Evolutionary conservation across 352 stramenopile genomes (phyloP).

Genomic region (Phytopythium delawarense): DNA sequence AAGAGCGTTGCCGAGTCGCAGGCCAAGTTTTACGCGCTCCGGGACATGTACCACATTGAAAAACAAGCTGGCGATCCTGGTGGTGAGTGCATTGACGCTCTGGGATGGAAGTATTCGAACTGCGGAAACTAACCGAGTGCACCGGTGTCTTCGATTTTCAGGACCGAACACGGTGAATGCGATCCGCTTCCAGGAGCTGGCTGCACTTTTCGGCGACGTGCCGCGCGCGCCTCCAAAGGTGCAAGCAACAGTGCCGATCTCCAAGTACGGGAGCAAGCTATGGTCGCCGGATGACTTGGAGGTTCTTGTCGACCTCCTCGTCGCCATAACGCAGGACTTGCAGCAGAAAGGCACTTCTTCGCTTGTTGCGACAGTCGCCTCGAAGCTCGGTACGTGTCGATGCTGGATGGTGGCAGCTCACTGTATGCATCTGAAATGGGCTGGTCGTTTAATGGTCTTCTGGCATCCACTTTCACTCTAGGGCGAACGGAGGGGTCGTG

Average conservation of each 20-base stretch:
- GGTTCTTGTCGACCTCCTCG: slow-evolving; percentile 48
- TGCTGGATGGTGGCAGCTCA: background rate
- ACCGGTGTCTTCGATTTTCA: background rate
- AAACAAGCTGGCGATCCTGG: slow-evolving; percentile 7
- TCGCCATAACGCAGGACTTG: slow-evolving; percentile 57
- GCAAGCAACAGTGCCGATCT: slow-evolving; percentile 12
- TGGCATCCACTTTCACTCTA: slow-evolving; percentile 1
- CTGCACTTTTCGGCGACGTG: slow-evolving; percentile 48
- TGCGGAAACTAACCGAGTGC: background rate
- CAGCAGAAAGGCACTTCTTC: slow-evolving; percentile 46
- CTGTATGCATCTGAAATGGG: slow-evolving; percentile 3
- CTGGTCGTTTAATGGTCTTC: slow-evolving; percentile 1
- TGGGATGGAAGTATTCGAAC: background rate
- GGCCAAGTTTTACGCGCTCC: slow-evolving; percentile 71
- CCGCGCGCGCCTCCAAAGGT: slow-evolving; percentile 21
- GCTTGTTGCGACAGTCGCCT: slow-evolving; percentile 24
- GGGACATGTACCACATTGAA: slow-evolving; percentile 58
- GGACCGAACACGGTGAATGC: slow-evolving; percentile 6
- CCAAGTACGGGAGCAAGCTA: slow-evolving; percentile 33
- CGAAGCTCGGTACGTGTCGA: slow-evolving; percentile 24
- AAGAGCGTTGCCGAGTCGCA: slow-evolving; percentile 58
- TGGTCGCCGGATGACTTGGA: slow-evolving; percentile 59
- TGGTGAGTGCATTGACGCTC: background rate
- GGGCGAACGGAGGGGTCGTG: slow-evolving; percentile 50
- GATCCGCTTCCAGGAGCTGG: slow-evolving; percentile 34